Evolutionary conservation across 768 basidiomycete species (phyloP).

Genomic region (Porphyrellus cyaneotinctus): DNA sequence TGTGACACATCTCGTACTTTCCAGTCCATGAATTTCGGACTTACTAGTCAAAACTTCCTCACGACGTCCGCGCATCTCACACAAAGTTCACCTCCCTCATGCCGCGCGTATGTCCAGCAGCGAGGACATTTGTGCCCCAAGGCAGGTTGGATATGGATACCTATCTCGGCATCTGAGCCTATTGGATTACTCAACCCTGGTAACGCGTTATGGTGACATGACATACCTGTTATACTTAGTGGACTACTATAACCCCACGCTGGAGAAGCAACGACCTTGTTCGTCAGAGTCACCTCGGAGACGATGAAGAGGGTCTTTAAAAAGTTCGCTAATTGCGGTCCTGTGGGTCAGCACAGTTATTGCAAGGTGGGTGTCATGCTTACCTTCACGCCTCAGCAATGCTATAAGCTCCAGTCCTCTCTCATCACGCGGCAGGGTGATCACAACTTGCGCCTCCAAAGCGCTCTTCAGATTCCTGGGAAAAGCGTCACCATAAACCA

Average conservation of each 20-base stretch:
- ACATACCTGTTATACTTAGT: conserved; percentile 44
- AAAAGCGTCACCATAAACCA: conserved; percentile 1
- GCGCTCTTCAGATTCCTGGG: conserved; percentile 68
- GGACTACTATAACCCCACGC: conserved; percentile 49
- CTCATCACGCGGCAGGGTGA: conserved; percentile 47
- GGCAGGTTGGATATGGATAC: conserved; percentile 61
- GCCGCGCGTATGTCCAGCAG: conserved; percentile 79
- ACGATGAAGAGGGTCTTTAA: conserved; percentile 79
- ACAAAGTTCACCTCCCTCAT: conserved; percentile 53
- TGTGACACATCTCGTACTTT: not conserved
- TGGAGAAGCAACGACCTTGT: conserved; percentile 42
- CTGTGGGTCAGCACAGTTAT: not conserved
- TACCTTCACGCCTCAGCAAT: conserved; percentile 44
- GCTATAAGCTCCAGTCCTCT: conserved; percentile 31
- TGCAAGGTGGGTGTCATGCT: not conserved
- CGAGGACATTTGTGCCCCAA: conserved; percentile 73
- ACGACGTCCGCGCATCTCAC: conserved; percentile 47
- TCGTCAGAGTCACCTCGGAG: conserved; percentile 58
- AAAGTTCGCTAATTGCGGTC: conserved; percentile 45
- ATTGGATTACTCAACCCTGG: not conserved
- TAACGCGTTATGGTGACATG: not conserved
- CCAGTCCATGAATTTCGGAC: not conserved
- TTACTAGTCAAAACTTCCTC: conserved; percentile 3
- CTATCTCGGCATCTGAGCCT: conserved; percentile 27
- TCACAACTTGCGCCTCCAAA: conserved; percentile 69